Conservation (phyloP, 805 yeast species). For the Brettanomyces naardenensis region DNA sequence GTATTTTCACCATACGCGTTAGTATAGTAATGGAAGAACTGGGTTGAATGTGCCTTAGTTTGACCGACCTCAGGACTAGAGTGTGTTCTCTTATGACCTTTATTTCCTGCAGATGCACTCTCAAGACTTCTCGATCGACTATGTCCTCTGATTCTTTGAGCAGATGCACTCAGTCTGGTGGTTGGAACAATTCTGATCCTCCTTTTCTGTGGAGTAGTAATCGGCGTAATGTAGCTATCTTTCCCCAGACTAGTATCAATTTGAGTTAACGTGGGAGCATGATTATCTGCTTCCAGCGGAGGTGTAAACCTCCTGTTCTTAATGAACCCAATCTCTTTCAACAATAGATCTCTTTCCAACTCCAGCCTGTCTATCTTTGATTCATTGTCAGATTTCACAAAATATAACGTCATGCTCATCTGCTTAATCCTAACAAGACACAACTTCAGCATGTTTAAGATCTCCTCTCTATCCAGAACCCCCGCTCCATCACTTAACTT, state of each 20-base stretch:
- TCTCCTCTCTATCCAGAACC: conserved; percentile 3
- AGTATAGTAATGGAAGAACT: conserved; percentile 19
- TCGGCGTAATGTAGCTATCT: conserved; percentile 1
- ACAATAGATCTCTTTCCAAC: conserved; percentile 17
- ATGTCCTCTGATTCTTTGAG: not conserved
- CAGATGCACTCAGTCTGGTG: not conserved
- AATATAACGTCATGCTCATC: conserved; percentile 9
- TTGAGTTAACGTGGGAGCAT: not conserved
- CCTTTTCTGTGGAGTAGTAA: conserved; percentile 1
- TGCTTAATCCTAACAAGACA: conserved; percentile 14
- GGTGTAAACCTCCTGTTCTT: conserved; percentile 5
- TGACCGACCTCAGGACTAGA: not conserved
- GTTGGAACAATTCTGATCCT: not conserved
- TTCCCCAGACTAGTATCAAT: not conserved
- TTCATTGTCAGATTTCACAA: conserved; percentile 12
- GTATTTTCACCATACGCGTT: conserved; percentile 5
- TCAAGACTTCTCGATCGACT: not conserved
- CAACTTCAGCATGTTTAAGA: conserved; percentile 10
- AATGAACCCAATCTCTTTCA: conserved; percentile 20
- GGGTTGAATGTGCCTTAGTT: conserved; percentile 4
- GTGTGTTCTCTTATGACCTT: not conserved
- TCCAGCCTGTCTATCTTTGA: conserved; percentile 17
- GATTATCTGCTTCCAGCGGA: too few species aligned
- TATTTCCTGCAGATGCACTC: not conserved
- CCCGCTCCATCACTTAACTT: conserved; percentile 1